Evolutionary conservation across 352 stramenopile species (phyloP), one percentile per base, ranked within the genome.

Genomic region (Peronospora farinosa): DNA sequence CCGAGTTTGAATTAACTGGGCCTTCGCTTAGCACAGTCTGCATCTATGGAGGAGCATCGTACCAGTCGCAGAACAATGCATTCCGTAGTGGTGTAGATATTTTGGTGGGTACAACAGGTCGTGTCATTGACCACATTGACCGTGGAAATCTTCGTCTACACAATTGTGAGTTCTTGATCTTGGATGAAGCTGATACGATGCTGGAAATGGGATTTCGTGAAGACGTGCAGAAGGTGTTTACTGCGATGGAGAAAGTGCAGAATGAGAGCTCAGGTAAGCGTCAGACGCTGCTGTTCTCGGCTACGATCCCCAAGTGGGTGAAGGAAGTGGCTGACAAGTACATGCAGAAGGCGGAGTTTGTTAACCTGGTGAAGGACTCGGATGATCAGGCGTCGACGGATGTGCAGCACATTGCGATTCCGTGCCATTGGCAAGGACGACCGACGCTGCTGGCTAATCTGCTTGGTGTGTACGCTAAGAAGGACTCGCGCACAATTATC

Each of bases 131-230:
- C 69, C 88, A 96, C 73, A 91, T 97, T 40, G 86, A 97, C 45
- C 73, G 84, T 28, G 89, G 87, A 25, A 96, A 91, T 51, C 67
- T 97, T 16, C 68, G 76, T 28, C 72, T 98, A 39, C 72, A 92
- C 54, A 74, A 92, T 49, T 81, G 89, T 53, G 74, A 95, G 59
- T 96, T 96, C 52, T 60, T 97, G 33, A 95, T 98, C 38, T 74
- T 98, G 6, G 92, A 98, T 62, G 92, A 98, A 61, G 92, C 90
- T 13, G 92, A 98, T 55, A 94, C 88, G 27, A 97, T 98, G 92
- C 72, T 98, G 10, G 91, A 98, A 60, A 97, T 98, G 92, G 92
- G 92, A 36, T 97, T 97, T 73, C 91, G 89, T 59, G 88, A 97
- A 51, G 89, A 97, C 57, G 88, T 98, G 51, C 81, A 97, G 65